phyloP scores from a whole-genome alignment of 164 flowering plant species.

The Echeveria elegans region DNA sequence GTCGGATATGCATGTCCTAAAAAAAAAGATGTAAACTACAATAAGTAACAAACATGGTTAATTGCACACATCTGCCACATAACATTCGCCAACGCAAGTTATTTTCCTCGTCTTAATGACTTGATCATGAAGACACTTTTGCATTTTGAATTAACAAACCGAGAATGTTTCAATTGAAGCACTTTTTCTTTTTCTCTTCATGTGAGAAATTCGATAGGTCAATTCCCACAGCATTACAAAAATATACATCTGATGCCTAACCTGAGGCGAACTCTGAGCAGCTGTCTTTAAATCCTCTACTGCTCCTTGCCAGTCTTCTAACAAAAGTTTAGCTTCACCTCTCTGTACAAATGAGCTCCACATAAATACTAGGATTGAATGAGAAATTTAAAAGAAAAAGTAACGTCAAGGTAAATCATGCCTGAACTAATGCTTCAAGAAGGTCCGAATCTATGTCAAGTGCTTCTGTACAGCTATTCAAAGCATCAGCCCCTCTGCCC shows the following conservation, averaged over 20 bases:
- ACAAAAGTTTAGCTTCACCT: constrained; percentile 92
- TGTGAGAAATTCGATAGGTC: not conserved
- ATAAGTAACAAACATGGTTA: not conserved
- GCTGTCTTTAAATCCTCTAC: constrained; percentile 82
- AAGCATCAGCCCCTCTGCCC: constrained; percentile 92
- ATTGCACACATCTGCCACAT: not conserved
- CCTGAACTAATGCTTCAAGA: constrained; percentile 89
- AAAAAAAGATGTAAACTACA: not conserved
- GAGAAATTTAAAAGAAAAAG: not conserved
- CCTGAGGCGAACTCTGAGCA: constrained; percentile 92
- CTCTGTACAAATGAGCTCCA: constrained; percentile 40
- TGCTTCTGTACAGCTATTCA: constrained; percentile 71
- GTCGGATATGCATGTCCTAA: constrained; percentile 83
- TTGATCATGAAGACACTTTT: not conserved
- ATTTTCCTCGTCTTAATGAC: not conserved
- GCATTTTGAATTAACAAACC: not conserved
- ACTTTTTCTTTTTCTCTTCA: not conserved
- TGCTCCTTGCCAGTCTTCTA: constrained; percentile 98
- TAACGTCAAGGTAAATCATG: constrained; percentile 12
- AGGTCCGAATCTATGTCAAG: constrained; percentile 76
- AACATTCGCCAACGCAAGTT: not conserved
- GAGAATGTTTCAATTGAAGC: too few species aligned
- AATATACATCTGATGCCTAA: constrained; percentile 20
- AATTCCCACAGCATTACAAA: not conserved
- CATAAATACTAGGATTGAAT: not conserved